Evolutionary conservation across 2,329 filamentous ascomycete genomes (phyloP), one percentile per base, ranked within the genome.

Genomic region (Pleomassaria siparia): DNA sequence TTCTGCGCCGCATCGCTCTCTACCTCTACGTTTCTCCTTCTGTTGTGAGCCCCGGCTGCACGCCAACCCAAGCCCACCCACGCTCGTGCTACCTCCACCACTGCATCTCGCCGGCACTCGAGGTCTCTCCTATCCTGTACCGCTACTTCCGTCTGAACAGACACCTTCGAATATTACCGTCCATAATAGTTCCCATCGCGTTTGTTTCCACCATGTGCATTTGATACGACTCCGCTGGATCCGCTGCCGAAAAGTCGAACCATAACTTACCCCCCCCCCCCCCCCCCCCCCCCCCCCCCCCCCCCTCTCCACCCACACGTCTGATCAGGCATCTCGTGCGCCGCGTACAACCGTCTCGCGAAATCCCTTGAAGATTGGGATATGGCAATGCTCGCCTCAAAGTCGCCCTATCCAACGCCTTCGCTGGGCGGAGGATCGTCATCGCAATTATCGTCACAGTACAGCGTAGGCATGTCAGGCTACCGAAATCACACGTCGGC

Each of bases 351-450:
- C 28, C 28, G 36, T 28, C 20, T 29, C n/a, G n/a, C n/a, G 43
- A 6, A 21, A 11, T 11, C 9, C 15, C 6, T 25, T 30, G 24
- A 15, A 25, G 6, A 22, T 26, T 21, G 29, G n/a, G 25, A 30
- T 33, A 89, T 91, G 88, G 85, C 88, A 63, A 88, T 91, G 83
- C 75, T 91, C 64, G 88, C 88, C 56, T 84, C 87, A 51, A 90
- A 91, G 70, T 77, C 86, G 60, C 79, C 86, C 35, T 89, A 86
- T 66, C 79, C 85, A 57, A 74, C 83, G 44, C 65, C 68, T 33
- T 76, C 80, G 45, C 71, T 85, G 39, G 63, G 57, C 45, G 63
- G 58, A 43, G 58, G 54, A 30, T 47, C 49, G 11, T 57, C 59
- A 29, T 60, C 65, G 20, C 64, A 68, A 47, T 54, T 62, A 7